Evolutionary conservation across 2,329 filamentous ascomycete species (phyloP).

Genomic region (Epichloe baconii): DNA sequence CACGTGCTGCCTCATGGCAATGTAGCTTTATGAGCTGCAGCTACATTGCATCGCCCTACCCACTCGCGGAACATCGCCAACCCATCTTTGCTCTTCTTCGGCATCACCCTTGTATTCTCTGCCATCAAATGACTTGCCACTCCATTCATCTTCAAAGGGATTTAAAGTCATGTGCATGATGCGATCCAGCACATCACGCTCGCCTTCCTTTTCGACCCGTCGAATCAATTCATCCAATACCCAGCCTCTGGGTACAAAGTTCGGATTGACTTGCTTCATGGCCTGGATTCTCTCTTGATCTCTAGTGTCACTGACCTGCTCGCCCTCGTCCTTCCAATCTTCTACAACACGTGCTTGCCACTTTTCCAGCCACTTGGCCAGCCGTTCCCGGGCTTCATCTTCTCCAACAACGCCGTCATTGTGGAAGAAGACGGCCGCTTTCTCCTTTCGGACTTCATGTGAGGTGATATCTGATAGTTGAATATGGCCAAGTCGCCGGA

Average conservation of each 20-base stretch:
- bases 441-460: slow-evolving; percentile 46
- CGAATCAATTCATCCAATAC: slow-evolving; percentile 87
- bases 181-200: slow-evolving; percentile 63
- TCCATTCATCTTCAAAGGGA: slow-evolving; percentile 75
- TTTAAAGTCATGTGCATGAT: slow-evolving; percentile 73
- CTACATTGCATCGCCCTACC: slow-evolving; percentile 84
- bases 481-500: slow-evolving; percentile 61
- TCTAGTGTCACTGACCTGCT: slow-evolving; percentile 20
- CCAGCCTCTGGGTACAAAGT: slow-evolving; percentile 84
- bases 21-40: slow-evolving; percentile 61
- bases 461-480: slow-evolving; percentile 50
- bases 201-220: slow-evolving; percentile 70
- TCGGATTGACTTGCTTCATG: slow-evolving; percentile 86
- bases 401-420: slow-evolving; percentile 52
- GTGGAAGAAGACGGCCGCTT: slow-evolving; percentile 67
- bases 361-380: slow-evolving; percentile 68
- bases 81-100: slow-evolving; percentile 71
- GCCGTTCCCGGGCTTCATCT: slow-evolving; percentile 47
- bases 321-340: slow-evolving; percentile 54
- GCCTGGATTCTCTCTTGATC: slow-evolving; percentile 52
- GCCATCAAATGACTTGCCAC: slow-evolving; percentile 33
- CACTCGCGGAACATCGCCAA: slow-evolving; percentile 67
- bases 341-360: slow-evolving; percentile 62
- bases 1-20: neutral
- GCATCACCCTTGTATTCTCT: slow-evolving; percentile 42